Evolutionary conservation across 148 eudicot species (phyloP).

Genomic region (Spergularia marina): DNA sequence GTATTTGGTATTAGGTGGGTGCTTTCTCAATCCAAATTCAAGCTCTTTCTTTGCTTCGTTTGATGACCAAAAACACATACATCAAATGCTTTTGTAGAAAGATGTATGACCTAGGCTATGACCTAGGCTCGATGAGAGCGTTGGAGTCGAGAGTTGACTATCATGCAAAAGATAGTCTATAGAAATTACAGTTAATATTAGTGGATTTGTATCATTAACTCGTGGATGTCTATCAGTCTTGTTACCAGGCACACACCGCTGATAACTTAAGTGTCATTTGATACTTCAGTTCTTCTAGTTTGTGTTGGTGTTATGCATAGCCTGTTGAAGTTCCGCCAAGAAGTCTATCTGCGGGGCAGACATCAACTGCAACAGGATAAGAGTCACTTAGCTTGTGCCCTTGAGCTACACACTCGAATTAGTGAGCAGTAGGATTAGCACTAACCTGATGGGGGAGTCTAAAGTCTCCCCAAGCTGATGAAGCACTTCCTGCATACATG

Average conservation of each 20-base stretch:
- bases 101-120: background rate
- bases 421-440: background rate
- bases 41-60: no score
- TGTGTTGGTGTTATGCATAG: slow-evolving; percentile 42
- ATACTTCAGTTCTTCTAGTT: slow-evolving; percentile 8
- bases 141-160: background rate
- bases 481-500: slow-evolving; percentile 57
- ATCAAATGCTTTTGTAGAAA: background rate
- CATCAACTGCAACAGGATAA: slow-evolving; percentile 40
- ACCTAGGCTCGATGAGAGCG: background rate
- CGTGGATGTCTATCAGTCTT: no score
- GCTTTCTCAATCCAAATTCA: no score
- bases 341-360: slow-evolving; percentile 44
- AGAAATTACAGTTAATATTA: background rate
- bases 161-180: background rate
- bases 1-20: no score
- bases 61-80: background rate
- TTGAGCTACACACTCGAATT: background rate
- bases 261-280: background rate
- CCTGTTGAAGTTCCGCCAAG: slow-evolving; percentile 54
- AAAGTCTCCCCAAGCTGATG: slow-evolving; percentile 63
- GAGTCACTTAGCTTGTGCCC: slow-evolving; percentile 3
- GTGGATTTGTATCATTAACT: background rate
- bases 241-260: background rate
- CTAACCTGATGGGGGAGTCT: slow-evolving; percentile 76